phyloP scores from a whole-genome alignment of 106 monocot genomes.

The Cymbidium sinense region DNA sequence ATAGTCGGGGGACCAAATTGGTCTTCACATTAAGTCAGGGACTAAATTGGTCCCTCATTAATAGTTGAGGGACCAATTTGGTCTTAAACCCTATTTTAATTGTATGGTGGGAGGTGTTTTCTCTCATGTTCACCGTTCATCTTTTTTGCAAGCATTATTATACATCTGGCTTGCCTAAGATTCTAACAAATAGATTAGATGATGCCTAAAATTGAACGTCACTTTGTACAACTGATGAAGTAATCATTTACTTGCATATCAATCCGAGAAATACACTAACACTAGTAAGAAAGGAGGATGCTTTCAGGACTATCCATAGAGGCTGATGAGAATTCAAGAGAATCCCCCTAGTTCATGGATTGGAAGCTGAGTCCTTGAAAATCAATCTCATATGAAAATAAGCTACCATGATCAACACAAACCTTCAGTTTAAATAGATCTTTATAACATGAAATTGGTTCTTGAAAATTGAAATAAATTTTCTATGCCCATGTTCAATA shows the following conservation, averaged over 20 bases:
- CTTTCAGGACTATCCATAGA: slow-evolving; percentile 1
- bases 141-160: slow-evolving; percentile 83
- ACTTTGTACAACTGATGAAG: neutral
- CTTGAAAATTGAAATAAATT: no score
- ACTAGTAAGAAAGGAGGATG: slow-evolving; percentile 8
- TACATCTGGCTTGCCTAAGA: slow-evolving; percentile 55
- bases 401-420: slow-evolving; percentile 22
- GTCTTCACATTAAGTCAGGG: no score
- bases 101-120: neutral
- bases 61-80: no score
- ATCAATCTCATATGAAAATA: slow-evolving; percentile 33
- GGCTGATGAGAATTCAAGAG: slow-evolving; percentile 21
- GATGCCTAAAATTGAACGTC: neutral
- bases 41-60: no score
- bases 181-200: neutral
- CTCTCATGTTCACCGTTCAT: slow-evolving; percentile 64
- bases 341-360: slow-evolving; percentile 35
- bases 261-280: slow-evolving; percentile 18
- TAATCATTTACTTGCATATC: neutral
- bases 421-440: no score
- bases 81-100: no score
- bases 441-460: no score
- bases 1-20: no score
- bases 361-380: slow-evolving; percentile 22
- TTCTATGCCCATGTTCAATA: no score